Evolutionary conservation across 208 protist genomes (phyloP).

Genomic region (Acanthamoeba royreba): DNA sequence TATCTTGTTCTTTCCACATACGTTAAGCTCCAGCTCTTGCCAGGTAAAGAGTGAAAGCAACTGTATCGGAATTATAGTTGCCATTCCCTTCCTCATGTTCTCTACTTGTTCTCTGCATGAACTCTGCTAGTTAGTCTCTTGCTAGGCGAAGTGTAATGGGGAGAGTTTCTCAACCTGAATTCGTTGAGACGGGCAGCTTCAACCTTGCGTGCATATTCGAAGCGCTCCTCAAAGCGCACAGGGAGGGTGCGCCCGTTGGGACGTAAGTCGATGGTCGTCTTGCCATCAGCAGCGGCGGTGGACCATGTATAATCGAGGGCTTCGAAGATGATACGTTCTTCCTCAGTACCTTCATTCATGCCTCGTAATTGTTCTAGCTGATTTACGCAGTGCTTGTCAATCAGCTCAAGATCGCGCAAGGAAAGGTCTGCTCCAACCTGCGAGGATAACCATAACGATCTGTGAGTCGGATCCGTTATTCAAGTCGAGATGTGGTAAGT

Average conservation of each 20-base stretch:
- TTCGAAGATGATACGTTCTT: not conserved
- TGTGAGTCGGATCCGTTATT: not conserved
- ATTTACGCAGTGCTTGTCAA: slow-evolving; percentile 1
- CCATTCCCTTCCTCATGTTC: slow-evolving; percentile 50
- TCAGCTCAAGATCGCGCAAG: not conserved
- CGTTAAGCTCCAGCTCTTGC: slow-evolving; percentile 59
- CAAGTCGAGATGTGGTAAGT: not conserved
- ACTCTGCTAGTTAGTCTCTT: not conserved
- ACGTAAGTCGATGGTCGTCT: not conserved
- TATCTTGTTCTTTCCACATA: slow-evolving; percentile 61
- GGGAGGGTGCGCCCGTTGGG: not conserved
- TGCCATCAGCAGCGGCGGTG: not conserved
- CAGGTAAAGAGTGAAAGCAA: slow-evolving; percentile 60
- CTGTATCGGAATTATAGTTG: slow-evolving; percentile 48
- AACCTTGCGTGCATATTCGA: slow-evolving; percentile 34
- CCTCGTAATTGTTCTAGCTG: not conserved
- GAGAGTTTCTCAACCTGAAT: not conserved
- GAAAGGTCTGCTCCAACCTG: not conserved
- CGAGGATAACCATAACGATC: not conserved
- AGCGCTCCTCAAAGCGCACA: not conserved
- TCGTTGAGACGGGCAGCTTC: not conserved
- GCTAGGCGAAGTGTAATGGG: not conserved
- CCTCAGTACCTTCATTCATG: not conserved
- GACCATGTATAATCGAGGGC: not conserved
- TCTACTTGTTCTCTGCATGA: not conserved